A percentile compares a stretch with the other conserved stretches of the same genome.
phyloP scores from a whole-genome alignment of 768 basidiomycete genomes.

The Phanerochaete carnosa region DNA sequence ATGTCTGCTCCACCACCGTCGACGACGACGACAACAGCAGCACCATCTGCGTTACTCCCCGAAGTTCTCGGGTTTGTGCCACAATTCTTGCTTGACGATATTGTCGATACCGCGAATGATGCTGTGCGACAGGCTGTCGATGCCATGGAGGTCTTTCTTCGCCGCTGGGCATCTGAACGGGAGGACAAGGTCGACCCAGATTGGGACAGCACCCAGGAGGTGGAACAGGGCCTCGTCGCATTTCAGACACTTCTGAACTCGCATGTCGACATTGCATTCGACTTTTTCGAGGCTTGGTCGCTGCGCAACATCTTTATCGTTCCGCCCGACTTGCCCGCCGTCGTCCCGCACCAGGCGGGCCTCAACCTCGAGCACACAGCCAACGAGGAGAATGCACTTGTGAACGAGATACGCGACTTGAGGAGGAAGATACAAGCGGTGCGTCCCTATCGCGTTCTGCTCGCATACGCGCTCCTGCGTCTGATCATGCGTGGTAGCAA shows the following conservation, averaged over 20 bases:
- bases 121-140: conserved; percentile 76
- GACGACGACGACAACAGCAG: conserved; percentile 11
- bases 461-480: neutral
- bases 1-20: neutral
- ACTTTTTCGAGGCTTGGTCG: conserved; percentile 90
- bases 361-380: conserved; percentile 62
- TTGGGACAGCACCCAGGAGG: conserved; percentile 63
- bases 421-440: conserved; percentile 69
- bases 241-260: conserved; percentile 88
- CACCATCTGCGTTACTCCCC: conserved; percentile 52
- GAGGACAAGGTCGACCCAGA: conserved; percentile 40
- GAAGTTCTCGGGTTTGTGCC: conserved; percentile 84
- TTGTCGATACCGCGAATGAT: conserved; percentile 80
- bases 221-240: conserved; percentile 77
- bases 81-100: conserved; percentile 81
- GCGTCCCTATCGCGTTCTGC: conserved; percentile 29
- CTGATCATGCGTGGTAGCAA: conserved; percentile 42
- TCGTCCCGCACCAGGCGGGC: conserved; percentile 73
- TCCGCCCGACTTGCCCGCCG: conserved; percentile 62
- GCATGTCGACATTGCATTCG: conserved; percentile 88
- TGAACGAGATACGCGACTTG: conserved; percentile 67
- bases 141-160: conserved; percentile 74
- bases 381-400: conserved; percentile 49
- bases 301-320: conserved; percentile 85
- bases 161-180: conserved; percentile 70